Base-by-base conservation (phyloP, 225 moss, liverwort and hornwort genomes). In the Polytrichum commune region DNA sequence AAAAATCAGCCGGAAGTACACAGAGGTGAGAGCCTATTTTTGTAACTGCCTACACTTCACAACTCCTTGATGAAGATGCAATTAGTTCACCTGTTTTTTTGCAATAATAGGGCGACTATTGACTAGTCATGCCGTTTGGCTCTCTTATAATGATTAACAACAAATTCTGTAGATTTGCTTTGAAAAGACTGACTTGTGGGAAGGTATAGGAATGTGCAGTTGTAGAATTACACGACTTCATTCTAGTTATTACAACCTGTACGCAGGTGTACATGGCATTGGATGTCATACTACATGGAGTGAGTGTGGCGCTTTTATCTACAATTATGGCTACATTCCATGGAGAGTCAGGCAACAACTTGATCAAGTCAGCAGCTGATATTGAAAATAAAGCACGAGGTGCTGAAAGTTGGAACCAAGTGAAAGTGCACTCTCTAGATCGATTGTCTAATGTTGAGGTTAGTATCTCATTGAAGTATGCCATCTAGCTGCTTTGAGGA, bases 381-480 rank as follows among this genome's bases (percentile, higher is more conserved):
- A 70, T 93, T 66, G 98, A 99, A 74, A 99, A 99, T 57, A 93
- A 78, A 83, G 91, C 93, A 67, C 91, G 98, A 74, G 98, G 98
- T 69, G 98, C 98, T 72, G 95, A 93, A 61, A 93, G 89, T 74
- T 99, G 98, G 98, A 99, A 95, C 70, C 95, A 99, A 85, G 87
- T 93, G 65, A 99, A 95, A 79, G 79, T 83, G 16, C 87, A 93
- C 71, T 95, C 98, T 56, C 75, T 95, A 71, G 98, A 93, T 79
- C 93, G 93, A 66, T 72, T 95, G 64, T 90, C 91, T 67, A 91
- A 95, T 74, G 84, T 95, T 57, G 98, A 99, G 92, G 98, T 95
- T 60, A 16, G 60, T 35, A 27, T 66, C 28, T 62, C 18, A 46
- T 46, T 38, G 3, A 46, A 13, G 13, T 46, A 38, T 38, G 38